Base-by-base conservation (phyloP, 441 rosid genomes). In the Populus hybrid region DNA sequence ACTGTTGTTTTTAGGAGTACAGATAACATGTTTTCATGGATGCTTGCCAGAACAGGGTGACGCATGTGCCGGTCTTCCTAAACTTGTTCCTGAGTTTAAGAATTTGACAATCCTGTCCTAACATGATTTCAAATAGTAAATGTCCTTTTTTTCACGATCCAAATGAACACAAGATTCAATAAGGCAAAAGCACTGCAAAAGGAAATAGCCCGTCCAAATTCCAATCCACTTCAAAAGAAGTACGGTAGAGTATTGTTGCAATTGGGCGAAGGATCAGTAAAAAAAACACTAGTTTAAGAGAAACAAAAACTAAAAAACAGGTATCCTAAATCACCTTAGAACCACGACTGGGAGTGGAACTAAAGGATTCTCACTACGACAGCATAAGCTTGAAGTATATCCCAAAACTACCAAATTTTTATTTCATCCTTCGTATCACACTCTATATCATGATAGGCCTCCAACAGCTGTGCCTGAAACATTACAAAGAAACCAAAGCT, bases 361-460 rank as follows among this genome's bases (percentile, higher is more conserved):
- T 73, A 82, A 87, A 85, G 92, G 92, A 90, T 88, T 88, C 85
- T 76, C 77, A 53, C 78, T 85, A 83, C 57, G 79, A 75, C 12
- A 77, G 46, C 35, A 34, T 72, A 69, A 73, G 65, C 30, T 78
- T 76, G 10, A 79, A 53, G 67, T 50, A 77, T 80, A 76, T 83
- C 81, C 84, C 57, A 50, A 50, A 74, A 74, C 75, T 59, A 78
- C 28, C 66, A 71, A 34, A 74, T 28, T 30, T 61, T 81, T 76
- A 40, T 81, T 75, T 75, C 20, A 50, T 50, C 57, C 57, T 79
- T 42, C 65, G 61, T 78, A 26, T 69, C 74, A 57, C 14, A 63
- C 80, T 34, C 79, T 67, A 65, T 23, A 70, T 72, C 73, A 59
- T n/a, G 69, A 70, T 34, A 74, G 38, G 73, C 78, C 84, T 86